Conservation (phyloP, 257 asterid species). For the Ligustrum vulgare region DNA sequence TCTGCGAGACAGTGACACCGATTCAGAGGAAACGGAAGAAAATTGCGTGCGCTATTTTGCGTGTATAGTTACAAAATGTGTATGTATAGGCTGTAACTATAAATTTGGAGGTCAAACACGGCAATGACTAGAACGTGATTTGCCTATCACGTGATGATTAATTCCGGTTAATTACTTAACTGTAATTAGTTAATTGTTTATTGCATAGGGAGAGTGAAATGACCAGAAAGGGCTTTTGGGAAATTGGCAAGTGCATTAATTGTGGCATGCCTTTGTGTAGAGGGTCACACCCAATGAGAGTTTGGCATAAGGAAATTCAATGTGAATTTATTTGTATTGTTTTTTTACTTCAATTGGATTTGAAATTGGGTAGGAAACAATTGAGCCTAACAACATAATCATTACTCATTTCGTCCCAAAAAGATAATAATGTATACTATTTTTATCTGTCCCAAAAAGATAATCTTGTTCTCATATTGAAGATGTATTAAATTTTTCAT, state of each 20-base stretch:
- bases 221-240: slow-evolving; percentile 24
- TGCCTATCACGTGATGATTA: slow-evolving; percentile 29
- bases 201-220: background rate
- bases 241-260: background rate
- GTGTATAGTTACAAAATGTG: slow-evolving; percentile 12
- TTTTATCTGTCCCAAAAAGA: no score
- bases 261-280: background rate
- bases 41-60: background rate
- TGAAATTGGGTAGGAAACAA: background rate
- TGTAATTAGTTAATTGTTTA: background rate
- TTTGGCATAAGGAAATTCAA: background rate
- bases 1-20: background rate
- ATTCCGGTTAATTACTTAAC: background rate
- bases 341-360: background rate
- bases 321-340: background rate
- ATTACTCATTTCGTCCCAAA: no score
- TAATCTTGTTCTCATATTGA: no score
- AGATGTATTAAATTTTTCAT: no score
- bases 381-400: no score
- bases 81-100: slow-evolving; percentile 27
- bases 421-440: no score
- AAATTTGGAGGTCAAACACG: slow-evolving; percentile 79
- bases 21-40: background rate
- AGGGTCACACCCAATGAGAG: background rate
- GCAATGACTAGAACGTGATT: slow-evolving; percentile 55